Conservation (phyloP, 495 filamentous ascomycete species). For the Neurospora sublineolata region DNA sequence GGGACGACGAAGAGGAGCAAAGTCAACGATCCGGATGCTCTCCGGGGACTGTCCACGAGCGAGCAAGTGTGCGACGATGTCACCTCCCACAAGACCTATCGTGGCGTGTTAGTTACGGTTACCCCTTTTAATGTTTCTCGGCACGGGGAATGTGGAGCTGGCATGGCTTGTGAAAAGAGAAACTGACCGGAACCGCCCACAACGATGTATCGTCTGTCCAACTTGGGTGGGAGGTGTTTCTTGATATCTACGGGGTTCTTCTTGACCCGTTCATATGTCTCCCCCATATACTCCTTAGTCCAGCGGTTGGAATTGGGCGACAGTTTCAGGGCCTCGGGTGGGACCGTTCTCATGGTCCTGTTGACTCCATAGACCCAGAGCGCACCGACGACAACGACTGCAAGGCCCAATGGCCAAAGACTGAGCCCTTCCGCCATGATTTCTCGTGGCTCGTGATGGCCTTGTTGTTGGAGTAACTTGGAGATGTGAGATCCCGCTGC, state of each 20-base stretch:
- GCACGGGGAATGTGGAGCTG: not conserved
- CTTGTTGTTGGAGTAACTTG: not conserved
- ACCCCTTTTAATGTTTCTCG: not conserved
- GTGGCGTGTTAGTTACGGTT: not conserved
- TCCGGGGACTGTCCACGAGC: slow-evolving; percentile 41
- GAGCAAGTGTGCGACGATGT: slow-evolving; percentile 43
- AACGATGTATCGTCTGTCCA: slow-evolving; percentile 44
- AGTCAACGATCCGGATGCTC: slow-evolving; percentile 45
- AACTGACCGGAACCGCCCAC: slow-evolving; percentile 43
- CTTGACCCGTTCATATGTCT: slow-evolving; percentile 35
- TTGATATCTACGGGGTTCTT: slow-evolving; percentile 35
- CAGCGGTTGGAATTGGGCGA: slow-evolving; percentile 36
- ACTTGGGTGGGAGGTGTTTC: slow-evolving; percentile 40
- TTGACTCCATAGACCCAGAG: slow-evolving; percentile 44
- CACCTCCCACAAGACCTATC: slow-evolving; percentile 44
- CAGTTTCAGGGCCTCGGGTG: slow-evolving; percentile 28
- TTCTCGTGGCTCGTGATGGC: not conserved
- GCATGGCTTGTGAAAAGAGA: not conserved
- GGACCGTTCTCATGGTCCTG: slow-evolving; percentile 34
- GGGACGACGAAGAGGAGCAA: slow-evolving; percentile 29
- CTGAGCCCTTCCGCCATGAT: not conserved
- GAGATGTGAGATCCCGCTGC: not conserved
- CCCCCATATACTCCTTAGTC: slow-evolving; percentile 37
- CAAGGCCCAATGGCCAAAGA: not conserved
- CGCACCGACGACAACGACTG: slow-evolving; percentile 17